Evolutionary conservation across 2,329 filamentous ascomycete genomes (phyloP).

Genomic region (Arthrobotrys sinensis): DNA sequence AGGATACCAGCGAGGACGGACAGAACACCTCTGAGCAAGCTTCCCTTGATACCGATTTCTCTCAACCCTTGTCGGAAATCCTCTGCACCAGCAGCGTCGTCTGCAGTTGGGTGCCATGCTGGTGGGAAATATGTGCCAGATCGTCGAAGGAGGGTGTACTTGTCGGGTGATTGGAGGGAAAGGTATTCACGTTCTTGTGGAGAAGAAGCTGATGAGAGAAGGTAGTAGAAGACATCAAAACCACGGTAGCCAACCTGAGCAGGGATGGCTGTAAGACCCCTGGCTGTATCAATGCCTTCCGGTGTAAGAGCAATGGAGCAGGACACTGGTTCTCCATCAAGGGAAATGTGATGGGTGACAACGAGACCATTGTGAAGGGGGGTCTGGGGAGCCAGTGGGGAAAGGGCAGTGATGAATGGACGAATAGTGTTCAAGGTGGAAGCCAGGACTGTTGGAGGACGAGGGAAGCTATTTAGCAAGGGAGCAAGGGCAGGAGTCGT

Average conservation of each 20-base stretch:
- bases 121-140: conserved; percentile 90
- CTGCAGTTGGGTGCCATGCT: conserved; percentile 89
- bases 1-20: conserved; percentile 87
- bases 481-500: conserved; percentile 86
- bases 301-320: conserved; percentile 85
- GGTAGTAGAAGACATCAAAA: conserved; percentile 98
- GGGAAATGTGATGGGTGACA: conserved; percentile 78
- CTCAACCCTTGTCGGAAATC: conserved; percentile 91
- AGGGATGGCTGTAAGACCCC: conserved; percentile 85
- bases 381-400: conserved; percentile 85
- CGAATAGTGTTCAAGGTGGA: conserved; percentile 84
- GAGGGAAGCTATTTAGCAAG: conserved; percentile 84
- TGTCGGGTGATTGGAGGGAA: conserved; percentile 81
- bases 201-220: conserved; percentile 91
- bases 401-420: conserved; percentile 91
- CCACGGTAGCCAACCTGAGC: conserved; percentile 85
- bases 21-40: conserved; percentile 84
- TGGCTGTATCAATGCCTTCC: conserved; percentile 86
- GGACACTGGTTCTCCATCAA: conserved; percentile 83
- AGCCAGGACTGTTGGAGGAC: conserved; percentile 81
- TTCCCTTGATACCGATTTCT: conserved; percentile 92
- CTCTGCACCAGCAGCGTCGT: conserved; percentile 92
- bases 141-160: conserved; percentile 83
- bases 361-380: conserved; percentile 79
- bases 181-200: conserved; percentile 90